Evolutionary conservation across 371 early-diverging fungal genomes (phyloP), one percentile per base, ranked within the genome.

Genomic region (Capillidium rhysosporum): DNA sequence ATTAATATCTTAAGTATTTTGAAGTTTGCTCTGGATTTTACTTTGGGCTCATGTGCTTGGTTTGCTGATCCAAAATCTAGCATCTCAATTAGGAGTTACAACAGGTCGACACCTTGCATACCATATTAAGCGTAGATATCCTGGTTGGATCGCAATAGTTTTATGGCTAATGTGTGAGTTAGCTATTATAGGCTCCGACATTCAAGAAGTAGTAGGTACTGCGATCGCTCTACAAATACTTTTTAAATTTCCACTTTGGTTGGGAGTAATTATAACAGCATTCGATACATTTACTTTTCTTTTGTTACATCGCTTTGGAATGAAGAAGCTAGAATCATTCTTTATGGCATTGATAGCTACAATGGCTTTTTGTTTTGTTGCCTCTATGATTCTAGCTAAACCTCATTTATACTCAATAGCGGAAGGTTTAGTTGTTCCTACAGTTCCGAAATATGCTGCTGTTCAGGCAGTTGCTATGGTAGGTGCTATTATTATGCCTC

Each of bases 151-250:
- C 24, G 61, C 70, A 1, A 55, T 58, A 0, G 55, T 68, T 28
- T 62, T 82, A 8, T 84, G 77, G 72, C 18, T 72, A 23, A 71
- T 82, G 55, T 73, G 72, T 9, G 83, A 84, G 56, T 55, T 72
- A 24, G 84, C 82, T n/a, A 84, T 84, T 47, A 77, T 84, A 16
- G 82, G 79, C 0, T 71, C 77, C 0, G 84, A 84, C 61, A 75
- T 84, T 30, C 77, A 76, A 54, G 84, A 84, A 59, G 80, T 84
- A 25, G 71, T 84, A 18, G 84, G 84, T 4, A 80, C 80, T 1
- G 82, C 84, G 1, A 81, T 82, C 41, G 83, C 82, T 2, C 55
- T 84, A 16, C 70, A 77, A 24, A 75, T 84, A 7, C 58, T 84
- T 14, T 73, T 82, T 30, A 52, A 61, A 1, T 53, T 81, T 9